Percentiles rank a stretch among this genome's conserved stretches.
Conservation (phyloP, 176 grass and related monocot species). For the Hsuehochloa calcarea region DNA sequence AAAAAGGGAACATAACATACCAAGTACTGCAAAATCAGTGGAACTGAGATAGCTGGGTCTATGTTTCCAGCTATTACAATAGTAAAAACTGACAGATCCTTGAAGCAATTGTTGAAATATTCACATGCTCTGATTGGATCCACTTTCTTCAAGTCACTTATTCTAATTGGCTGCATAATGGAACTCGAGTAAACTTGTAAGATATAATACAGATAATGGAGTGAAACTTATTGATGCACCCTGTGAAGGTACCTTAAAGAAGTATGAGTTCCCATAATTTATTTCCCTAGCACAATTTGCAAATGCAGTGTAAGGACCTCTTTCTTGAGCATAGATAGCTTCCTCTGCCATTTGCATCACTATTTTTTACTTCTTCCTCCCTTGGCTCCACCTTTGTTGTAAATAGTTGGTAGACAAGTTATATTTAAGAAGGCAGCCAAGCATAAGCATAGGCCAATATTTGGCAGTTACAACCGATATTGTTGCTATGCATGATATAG, state of each 20-base stretch:
- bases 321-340: slow-evolving; percentile 98
- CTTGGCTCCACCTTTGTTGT: slow-evolving; percentile 92
- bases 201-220: slow-evolving; percentile 15
- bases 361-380: slow-evolving; percentile 97
- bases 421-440: slow-evolving; percentile 29
- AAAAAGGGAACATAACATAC: slow-evolving; percentile 46
- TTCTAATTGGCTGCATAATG: slow-evolving; percentile 83
- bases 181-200: slow-evolving; percentile 33
- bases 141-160: slow-evolving; percentile 96
- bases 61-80: slow-evolving; percentile 94
- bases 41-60: slow-evolving; percentile 67
- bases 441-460: slow-evolving; percentile 30
- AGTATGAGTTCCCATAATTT: slow-evolving; percentile 97
- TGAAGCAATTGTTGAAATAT: slow-evolving; percentile 95
- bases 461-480: background rate
- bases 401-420: slow-evolving; percentile 97
- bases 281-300: slow-evolving; percentile 91
- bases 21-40: slow-evolving; percentile 92
- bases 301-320: slow-evolving; percentile 97
- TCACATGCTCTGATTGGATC: slow-evolving; percentile 85
- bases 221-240: slow-evolving; percentile 7
- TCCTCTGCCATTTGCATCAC: slow-evolving; percentile 99
- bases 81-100: slow-evolving; percentile 87
- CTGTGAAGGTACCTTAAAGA: slow-evolving; percentile 72
- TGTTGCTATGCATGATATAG: background rate